Percentiles rank a stretch among this genome's conserved stretches.
phyloP scores from a whole-genome alignment of 768 basidiomycete species.

The Lactarius deliciosus region DNA sequence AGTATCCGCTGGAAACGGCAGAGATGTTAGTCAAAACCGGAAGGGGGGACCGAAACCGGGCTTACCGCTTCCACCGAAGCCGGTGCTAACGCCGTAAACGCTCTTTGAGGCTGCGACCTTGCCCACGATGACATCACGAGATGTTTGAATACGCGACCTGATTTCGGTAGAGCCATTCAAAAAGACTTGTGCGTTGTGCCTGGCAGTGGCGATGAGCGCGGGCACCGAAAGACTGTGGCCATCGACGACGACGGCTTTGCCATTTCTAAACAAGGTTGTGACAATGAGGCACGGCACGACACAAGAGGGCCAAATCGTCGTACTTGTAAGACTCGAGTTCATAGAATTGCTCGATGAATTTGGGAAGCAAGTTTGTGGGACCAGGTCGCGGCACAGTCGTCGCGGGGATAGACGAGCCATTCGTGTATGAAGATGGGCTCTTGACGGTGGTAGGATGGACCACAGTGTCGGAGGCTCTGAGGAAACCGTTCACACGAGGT shows the following conservation, averaged over 20 bases:
- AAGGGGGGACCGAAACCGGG: slow-evolving; percentile 22
- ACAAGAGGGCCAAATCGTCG: slow-evolving; percentile 29
- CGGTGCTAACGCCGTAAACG: slow-evolving; percentile 84
- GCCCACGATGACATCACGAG: slow-evolving; percentile 59
- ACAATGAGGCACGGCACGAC: slow-evolving; percentile 13
- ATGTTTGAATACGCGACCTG: slow-evolving; percentile 56
- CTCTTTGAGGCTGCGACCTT: slow-evolving; percentile 68
- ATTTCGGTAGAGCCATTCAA: slow-evolving; percentile 51
- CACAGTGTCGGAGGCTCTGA: slow-evolving; percentile 2
- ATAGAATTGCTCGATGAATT: slow-evolving; percentile 57
- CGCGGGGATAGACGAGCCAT: not conserved
- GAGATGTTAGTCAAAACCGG: slow-evolving; percentile 16
- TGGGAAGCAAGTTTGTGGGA: slow-evolving; percentile 44
- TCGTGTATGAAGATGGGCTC: not conserved
- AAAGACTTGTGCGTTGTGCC: slow-evolving; percentile 53
- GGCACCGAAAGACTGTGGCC: slow-evolving; percentile 73
- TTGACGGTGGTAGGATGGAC: not conserved
- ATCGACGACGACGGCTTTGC: slow-evolving; percentile 61
- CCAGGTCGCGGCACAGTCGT: not conserved
- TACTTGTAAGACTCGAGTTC: slow-evolving; percentile 69
- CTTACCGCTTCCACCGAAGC: slow-evolving; percentile 80
- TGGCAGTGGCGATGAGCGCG: slow-evolving; percentile 73
- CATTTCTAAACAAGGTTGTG: slow-evolving; percentile 45
- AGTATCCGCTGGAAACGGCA: slow-evolving; percentile 59
- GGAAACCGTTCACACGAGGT: slow-evolving; percentile 21